Evolutionary conservation across 345 rosid species (phyloP).

Genomic region (Gossypium mustelinum): DNA sequence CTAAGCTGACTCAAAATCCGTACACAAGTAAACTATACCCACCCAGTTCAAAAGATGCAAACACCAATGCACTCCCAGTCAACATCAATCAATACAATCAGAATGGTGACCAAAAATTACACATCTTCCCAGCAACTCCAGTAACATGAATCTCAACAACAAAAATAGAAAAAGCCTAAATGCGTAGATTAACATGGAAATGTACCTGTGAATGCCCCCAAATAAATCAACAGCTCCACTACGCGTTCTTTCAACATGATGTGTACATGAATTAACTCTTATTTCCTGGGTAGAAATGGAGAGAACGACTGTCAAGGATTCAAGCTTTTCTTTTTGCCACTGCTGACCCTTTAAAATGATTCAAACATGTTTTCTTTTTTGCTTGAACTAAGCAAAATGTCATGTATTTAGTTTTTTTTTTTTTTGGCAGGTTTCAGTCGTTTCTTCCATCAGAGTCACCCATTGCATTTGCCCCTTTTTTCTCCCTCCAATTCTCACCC

Average conservation of each 20-base stretch:
- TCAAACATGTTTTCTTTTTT: slow-evolving; percentile 9
- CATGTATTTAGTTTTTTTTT: neutral
- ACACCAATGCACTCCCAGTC: neutral
- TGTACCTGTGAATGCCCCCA: slow-evolving; percentile 1
- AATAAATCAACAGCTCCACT: neutral
- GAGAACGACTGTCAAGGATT: slow-evolving; percentile 23
- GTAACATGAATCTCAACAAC: slow-evolving; percentile 21
- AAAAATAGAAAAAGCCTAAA: slow-evolving; percentile 19
- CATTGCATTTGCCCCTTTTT: slow-evolving; percentile 60
- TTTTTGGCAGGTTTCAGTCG: slow-evolving; percentile 33
- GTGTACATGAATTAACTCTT: slow-evolving; percentile 19
- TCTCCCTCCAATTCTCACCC: slow-evolving; percentile 98
- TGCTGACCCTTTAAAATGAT: slow-evolving; percentile 17
- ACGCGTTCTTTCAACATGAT: neutral
- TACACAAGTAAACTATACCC: too few relatives aligned
- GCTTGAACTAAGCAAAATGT: slow-evolving; percentile 3
- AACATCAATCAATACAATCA: neutral
- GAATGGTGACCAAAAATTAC: neutral
- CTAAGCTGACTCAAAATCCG: too few relatives aligned
- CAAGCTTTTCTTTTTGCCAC: slow-evolving; percentile 17
- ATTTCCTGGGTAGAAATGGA: slow-evolving; percentile 25
- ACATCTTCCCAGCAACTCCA: slow-evolving; percentile 26
- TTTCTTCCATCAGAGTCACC: slow-evolving; percentile 77
- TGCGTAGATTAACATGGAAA: slow-evolving; percentile 29
- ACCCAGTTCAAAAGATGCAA: neutral